phyloP scores from a whole-genome alignment of 2,329 filamentous ascomycete species.

The Sporothrix sp. region DNA sequence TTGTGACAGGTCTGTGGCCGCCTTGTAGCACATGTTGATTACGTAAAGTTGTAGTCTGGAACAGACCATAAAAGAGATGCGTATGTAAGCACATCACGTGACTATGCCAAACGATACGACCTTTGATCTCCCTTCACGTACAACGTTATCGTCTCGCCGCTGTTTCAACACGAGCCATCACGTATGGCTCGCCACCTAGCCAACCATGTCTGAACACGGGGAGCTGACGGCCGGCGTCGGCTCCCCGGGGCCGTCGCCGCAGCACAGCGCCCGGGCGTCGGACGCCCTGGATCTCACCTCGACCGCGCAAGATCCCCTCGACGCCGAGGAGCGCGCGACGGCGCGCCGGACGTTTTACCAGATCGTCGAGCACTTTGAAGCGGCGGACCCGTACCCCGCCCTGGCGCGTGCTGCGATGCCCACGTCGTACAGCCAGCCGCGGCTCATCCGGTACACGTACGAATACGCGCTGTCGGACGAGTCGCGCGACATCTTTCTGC shows the following conservation, averaged over 20 bases:
- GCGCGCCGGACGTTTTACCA: conserved; percentile 17
- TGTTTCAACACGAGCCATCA: no score
- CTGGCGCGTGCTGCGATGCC: background rate
- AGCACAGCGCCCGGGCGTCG: conserved; percentile 21
- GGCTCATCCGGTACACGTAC: conserved; percentile 21
- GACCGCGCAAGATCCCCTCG: conserved; percentile 11
- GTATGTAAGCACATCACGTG: no score
- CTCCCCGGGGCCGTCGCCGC: conserved; percentile 8
- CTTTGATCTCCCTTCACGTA: no score
- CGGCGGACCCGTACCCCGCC: conserved; percentile 3
- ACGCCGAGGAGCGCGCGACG: conserved; percentile 12
- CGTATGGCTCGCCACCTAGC: no score
- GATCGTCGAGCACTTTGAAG: conserved; percentile 18
- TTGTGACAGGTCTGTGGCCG: no score
- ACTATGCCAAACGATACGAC: no score
- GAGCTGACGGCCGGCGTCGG: no score
- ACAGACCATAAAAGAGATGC: no score
- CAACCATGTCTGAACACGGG: no score
- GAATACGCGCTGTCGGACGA: conserved; percentile 21
- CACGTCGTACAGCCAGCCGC: conserved; percentile 18
- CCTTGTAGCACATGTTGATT: no score
- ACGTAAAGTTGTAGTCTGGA: no score
- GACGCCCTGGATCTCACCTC: conserved; percentile 15
- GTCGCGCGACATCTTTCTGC: conserved; percentile 21
- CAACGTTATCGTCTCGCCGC: no score